Conservation (phyloP, 768 basidiomycete genomes). For the Dioszegia aurantiaca region DNA sequence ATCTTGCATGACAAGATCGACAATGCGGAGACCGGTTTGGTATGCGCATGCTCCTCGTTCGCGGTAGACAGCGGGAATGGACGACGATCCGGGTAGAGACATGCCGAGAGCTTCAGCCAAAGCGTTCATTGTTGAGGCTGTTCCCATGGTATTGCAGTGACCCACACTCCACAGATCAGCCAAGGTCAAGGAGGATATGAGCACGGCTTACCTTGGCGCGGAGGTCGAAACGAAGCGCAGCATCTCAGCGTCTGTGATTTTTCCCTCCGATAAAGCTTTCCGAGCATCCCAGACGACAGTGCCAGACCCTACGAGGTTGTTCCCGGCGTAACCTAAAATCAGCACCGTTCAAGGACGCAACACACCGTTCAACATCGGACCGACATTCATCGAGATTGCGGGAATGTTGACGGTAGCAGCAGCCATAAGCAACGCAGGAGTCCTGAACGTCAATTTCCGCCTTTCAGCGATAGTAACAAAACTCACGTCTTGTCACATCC, state of each 20-base stretch:
- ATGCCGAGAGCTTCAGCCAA: conserved; percentile 51
- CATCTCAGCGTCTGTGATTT: conserved; percentile 42
- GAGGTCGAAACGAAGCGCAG: conserved; percentile 40
- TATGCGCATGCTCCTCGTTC: conserved; percentile 51
- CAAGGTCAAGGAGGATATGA: no score
- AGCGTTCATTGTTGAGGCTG: conserved; percentile 51
- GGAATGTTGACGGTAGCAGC: conserved; percentile 50
- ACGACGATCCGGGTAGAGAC: conserved; percentile 47
- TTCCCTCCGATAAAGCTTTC: conserved; percentile 34
- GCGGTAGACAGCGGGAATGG: conserved; percentile 50
- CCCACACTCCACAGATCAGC: conserved; percentile 22
- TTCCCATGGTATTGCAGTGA: conserved; percentile 51
- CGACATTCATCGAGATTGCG: conserved; percentile 49
- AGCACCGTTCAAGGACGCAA: background rate
- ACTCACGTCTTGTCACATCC: conserved; percentile 47
- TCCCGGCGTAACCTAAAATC: conserved; percentile 32
- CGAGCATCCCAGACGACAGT: conserved; percentile 47
- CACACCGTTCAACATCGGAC: conserved; percentile 49
- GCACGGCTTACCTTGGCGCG: conserved; percentile 36
- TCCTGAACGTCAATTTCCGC: conserved; percentile 19
- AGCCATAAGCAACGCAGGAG: conserved; percentile 48
- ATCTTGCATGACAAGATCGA: conserved; percentile 48
- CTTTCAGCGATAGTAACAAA: background rate
- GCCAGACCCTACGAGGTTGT: conserved; percentile 44
- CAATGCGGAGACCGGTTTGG: conserved; percentile 45